These are phyloP conservation scores for Cymbidium sinense DNA, from an alignment of 106 monocot genomes.

Conservation along the genomic window DNA sequence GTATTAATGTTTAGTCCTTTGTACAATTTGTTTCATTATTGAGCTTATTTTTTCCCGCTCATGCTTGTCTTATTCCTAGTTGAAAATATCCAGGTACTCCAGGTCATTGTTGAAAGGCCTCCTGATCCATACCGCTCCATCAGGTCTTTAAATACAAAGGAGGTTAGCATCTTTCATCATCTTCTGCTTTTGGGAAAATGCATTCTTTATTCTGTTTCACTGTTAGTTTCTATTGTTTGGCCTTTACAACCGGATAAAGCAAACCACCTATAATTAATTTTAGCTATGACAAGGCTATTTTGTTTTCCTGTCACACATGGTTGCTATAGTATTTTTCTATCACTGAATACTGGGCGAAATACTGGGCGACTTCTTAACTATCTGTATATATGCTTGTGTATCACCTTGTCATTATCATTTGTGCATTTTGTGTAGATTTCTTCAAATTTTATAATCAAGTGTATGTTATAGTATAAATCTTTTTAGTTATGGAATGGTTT, in stretches of 20 bases:
- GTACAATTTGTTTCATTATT: not conserved
- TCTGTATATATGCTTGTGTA: no score
- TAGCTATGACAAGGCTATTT: not conserved
- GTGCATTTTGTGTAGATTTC: no score
- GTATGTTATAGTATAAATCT: no score
- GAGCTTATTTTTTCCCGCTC: not conserved
- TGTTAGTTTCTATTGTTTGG: not conserved
- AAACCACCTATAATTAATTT: not conserved
- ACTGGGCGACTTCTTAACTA: not conserved
- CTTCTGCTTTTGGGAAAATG: not conserved
- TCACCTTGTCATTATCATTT: no score
- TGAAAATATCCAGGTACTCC: conserved; percentile 64
- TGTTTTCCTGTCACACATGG: not conserved
- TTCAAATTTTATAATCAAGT: no score
- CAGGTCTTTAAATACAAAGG: conserved; percentile 78
- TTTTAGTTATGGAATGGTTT: no score
- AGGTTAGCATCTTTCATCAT: conserved; percentile 38
- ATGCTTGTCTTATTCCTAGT: conserved; percentile 1
- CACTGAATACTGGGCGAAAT: not conserved
- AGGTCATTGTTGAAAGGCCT: conserved; percentile 52
- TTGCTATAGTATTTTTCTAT: not conserved
- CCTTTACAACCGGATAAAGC: not conserved
- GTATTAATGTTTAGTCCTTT: not conserved
- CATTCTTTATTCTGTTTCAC: not conserved
- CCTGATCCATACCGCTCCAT: conserved; percentile 26